Evolutionary conservation across 768 basidiomycete species (phyloP).

Genomic region (Psilocybe azurescens): DNA sequence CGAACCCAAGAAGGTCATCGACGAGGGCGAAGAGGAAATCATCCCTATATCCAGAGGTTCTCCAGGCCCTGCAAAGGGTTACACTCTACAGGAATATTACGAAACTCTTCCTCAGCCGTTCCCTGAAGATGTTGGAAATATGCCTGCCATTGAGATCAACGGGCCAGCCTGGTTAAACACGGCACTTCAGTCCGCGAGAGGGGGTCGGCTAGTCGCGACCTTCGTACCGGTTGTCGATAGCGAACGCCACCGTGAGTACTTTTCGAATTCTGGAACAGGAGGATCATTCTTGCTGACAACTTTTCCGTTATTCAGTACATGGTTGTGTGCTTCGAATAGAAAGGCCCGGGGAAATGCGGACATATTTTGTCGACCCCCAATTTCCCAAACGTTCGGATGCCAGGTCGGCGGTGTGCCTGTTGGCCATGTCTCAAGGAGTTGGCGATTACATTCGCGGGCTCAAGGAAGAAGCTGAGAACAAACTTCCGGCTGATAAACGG

Average conservation of each 20-base stretch:
- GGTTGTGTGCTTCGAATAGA: slow-evolving; percentile 68
- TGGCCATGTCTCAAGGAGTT: slow-evolving; percentile 68
- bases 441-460: slow-evolving; percentile 59
- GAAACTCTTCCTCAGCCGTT: slow-evolving; percentile 71
- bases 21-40: slow-evolving; percentile 22
- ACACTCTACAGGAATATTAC: slow-evolving; percentile 61
- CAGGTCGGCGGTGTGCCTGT: slow-evolving; percentile 69
- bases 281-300: not conserved
- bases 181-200: slow-evolving; percentile 55
- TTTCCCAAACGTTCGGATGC: slow-evolving; percentile 69
- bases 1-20: slow-evolving; percentile 31
- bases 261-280: not conserved
- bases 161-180: slow-evolving; percentile 59
- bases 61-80: slow-evolving; percentile 23
- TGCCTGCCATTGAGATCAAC: slow-evolving; percentile 55
- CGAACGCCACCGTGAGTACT: slow-evolving; percentile 47
- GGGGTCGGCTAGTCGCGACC: slow-evolving; percentile 45
- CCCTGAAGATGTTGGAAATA: slow-evolving; percentile 54
- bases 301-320: slow-evolving; percentile 44
- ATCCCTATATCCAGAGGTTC: slow-evolving; percentile 6
- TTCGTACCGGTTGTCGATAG: slow-evolving; percentile 50
- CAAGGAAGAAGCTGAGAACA: slow-evolving; percentile 45
- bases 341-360: slow-evolving; percentile 53
- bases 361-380: slow-evolving; percentile 67
- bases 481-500: slow-evolving; percentile 49